A percentile compares a stretch with the other conserved stretches of the same genome.
Conservation (phyloP, 176 grass and related monocot genomes). For the Sorghum bicolor region Sorghum_bicolor_NCBIv3 NC_012872.2:53194001-53194500, state of each 20-base stretch:
- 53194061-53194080: slow-evolving; percentile 1
- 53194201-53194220: slow-evolving; percentile 8
- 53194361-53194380: neutral
- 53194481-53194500: too few species aligned
- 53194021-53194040: neutral
- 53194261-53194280: neutral
- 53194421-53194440: neutral
- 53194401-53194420: neutral
- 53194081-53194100: neutral
- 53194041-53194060: neutral
- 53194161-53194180: slow-evolving; percentile 40
- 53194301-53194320: neutral
- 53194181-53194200: too few species aligned
- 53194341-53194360: neutral
- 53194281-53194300: neutral
- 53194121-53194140: slow-evolving; percentile 7
- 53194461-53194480: neutral
- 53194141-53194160: neutral
- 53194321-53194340: neutral
- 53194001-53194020: slow-evolving; percentile 32
- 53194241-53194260: neutral
- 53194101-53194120: neutral
- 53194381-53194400: neutral
- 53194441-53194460: neutral
- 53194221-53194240: neutral